phyloP scores from a whole-genome alignment of 352 stramenopile species.

The Globisporangium camurandrum region DNA sequence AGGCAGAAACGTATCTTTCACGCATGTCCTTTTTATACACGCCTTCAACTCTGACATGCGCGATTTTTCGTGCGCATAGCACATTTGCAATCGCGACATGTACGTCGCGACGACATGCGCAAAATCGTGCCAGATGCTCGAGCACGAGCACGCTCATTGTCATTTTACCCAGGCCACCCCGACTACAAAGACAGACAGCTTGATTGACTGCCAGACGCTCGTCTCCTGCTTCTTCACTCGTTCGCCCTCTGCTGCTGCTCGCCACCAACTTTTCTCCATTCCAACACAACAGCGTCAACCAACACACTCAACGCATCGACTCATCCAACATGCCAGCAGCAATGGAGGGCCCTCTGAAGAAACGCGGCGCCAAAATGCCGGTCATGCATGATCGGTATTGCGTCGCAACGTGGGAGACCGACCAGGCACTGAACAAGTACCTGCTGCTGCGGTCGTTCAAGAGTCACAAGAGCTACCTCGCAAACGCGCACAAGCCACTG shows the following conservation, averaged over 20 bases:
- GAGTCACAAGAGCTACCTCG: slow-evolving; percentile 29
- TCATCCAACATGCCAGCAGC: not conserved
- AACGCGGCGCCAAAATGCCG: slow-evolving; percentile 54
- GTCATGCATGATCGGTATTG: slow-evolving; percentile 83
- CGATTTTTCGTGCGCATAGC: too few species aligned
- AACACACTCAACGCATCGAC: not conserved
- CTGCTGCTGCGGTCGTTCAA: slow-evolving; percentile 77
- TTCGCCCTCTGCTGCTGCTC: not conserved
- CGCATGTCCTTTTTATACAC: too few species aligned
- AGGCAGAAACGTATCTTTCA: too few species aligned
- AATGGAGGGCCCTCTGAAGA: slow-evolving; percentile 72
- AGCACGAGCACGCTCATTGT: not conserved
- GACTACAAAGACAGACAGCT: not conserved
- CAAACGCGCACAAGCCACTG: slow-evolving; percentile 39
- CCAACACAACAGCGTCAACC: not conserved
- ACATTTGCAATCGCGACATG: too few species aligned
- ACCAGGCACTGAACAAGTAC: slow-evolving; percentile 34
- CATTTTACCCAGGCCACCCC: not conserved
- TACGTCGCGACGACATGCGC: too few species aligned
- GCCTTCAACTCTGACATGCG: too few species aligned
- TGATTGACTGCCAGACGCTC: not conserved
- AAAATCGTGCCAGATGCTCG: too few species aligned
- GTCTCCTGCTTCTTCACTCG: not conserved
- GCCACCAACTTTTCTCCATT: not conserved
- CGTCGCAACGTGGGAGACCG: slow-evolving; percentile 60